A percentile compares a stretch with the other conserved stretches of the same genome.
These are phyloP conservation scores for Verticillium albo-atrum DNA, from an alignment of 2,329 filamentous ascomycete species.

Conservation along the genomic window DNA sequence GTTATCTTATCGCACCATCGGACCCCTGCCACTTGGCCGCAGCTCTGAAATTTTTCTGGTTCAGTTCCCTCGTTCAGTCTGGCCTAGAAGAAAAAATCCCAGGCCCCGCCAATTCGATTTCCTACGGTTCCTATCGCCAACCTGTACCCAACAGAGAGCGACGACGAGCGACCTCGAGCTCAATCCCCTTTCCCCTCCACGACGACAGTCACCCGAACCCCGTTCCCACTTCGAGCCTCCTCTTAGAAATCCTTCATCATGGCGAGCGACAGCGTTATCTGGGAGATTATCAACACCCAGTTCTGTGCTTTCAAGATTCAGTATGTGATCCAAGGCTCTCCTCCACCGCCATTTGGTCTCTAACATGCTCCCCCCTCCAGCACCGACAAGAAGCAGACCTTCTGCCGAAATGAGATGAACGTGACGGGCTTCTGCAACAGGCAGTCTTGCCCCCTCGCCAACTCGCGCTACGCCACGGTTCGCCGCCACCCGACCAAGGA, in stretches of 20 bases:
- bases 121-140: background rate
- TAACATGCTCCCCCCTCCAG: conserved; percentile 37
- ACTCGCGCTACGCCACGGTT: conserved; percentile 88
- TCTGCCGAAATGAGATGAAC: conserved; percentile 94
- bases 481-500: conserved; percentile 77
- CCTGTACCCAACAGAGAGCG: background rate
- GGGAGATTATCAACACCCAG: conserved; percentile 93
- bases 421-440: conserved; percentile 78
- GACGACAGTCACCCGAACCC: background rate
- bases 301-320: conserved; percentile 96
- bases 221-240: background rate
- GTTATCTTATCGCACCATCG: background rate
- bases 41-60: conserved; percentile 1
- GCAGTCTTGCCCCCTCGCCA: conserved; percentile 86
- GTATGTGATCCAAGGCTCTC: conserved; percentile 37
- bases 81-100: conserved; percentile 2
- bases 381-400: conserved; percentile 82
- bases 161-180: background rate
- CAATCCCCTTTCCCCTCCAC: background rate
- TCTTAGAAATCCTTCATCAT: conserved; percentile 40
- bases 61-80: background rate
- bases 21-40: background rate
- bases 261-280: conserved; percentile 94
- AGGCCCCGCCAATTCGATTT: conserved; percentile 1
- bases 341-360: conserved; percentile 3